Evolutionary conservation across 192 early-diverging fungal genomes (phyloP), one percentile per base, ranked within the genome.

Genomic region (Podila epigama): DNA sequence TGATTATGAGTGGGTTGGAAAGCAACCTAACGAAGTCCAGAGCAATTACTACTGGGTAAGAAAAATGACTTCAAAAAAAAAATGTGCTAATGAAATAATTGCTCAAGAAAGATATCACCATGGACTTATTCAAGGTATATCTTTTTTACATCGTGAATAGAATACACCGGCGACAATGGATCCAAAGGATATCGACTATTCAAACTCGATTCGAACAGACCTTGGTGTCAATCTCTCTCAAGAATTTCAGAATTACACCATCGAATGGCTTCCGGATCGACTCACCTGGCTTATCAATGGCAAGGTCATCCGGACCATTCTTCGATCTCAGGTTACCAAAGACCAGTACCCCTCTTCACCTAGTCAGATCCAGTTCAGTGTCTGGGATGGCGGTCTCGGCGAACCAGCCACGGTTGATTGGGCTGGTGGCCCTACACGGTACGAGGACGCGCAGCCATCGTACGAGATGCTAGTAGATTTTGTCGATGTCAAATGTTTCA

Each of bases 1-100:
- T 7, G 89, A 91, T 60, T 84, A 77, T 62, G 89, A 91, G 63
- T 88, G 84, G 84, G 84, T 91, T 11, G 89, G 89, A 35, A 83
- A 83, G 55, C 60, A 88, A 48, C 69, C 79, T 12, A 69, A 59
- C 40, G 75, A 82, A 20, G 79, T 75, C 25, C 79, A 80, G 40
- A 71, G 69, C 51, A 73, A 80, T 51, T 83, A 63, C 37, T 75
- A 75, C 25, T 66, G 48, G 57, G 58, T 72, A 71, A 8, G 25
- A 36, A 20, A 16, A 60, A 5, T 64, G 22, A 7, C 36, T 0
- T 36, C 32, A 22, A 32, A 0, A 13, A 32, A 31, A 12, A 3
- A 22, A 5, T 31, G 15, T 48, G 28, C 25, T 15, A 20, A 20
- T 50, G 16, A 20, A 3, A 5, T 50, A 51, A 48, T 51, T 4